Evolutionary conservation across 2,329 filamentous ascomycete genomes (phyloP), one percentile per base, ranked within the genome.

Genomic region (Orbilia oligospora): DNA sequence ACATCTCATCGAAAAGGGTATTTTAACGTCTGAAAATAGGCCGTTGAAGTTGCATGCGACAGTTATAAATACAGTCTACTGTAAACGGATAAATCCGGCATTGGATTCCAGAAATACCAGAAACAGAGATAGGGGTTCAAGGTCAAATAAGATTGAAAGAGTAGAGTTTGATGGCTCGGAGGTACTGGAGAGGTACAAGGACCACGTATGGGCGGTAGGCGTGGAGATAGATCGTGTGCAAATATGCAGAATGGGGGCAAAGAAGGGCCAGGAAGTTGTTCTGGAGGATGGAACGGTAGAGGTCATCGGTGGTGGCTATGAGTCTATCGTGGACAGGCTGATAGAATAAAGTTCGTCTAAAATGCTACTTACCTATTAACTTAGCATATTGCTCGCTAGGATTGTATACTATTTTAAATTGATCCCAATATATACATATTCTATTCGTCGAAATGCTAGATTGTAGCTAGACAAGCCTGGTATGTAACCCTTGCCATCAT

Each of bases 211-310:
- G 93, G 90, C 92, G 81, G 86, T 89, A 67, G 85, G 89, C 61
- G 86, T 95, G 30, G 86, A 86, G n/a, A 83, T 97, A n/a, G 89
- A 93, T 71, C 89, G 87, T 75, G 85, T 97, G 48, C 90, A 91
- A 61, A 91, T 98, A 48, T 97, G 93, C 83, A 90, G 89, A 83
- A 97, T 97, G 94, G 94, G 94, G 0, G 93, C 93, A 9, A 92
- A 90, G 86, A 71, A 75, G n/a, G 76, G 76, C 2, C 27, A 61
- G 24, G 70, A 79, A 27, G 49, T 71, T 5, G 65, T 75, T 8
- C 12, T 48, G n/a, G 76, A 79, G 12, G 76, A 79, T 61, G 76
- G 76, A 3, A 66, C 24, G 18, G 38, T 67, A 6, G 76, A 79
- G 27, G 49, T 71, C 2, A 65, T 79, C 18, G 76, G 76, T 22